Evolutionary conservation across 148 eudicot genomes (phyloP).

Genomic region (Amaranthus hypochondriacus): DNA sequence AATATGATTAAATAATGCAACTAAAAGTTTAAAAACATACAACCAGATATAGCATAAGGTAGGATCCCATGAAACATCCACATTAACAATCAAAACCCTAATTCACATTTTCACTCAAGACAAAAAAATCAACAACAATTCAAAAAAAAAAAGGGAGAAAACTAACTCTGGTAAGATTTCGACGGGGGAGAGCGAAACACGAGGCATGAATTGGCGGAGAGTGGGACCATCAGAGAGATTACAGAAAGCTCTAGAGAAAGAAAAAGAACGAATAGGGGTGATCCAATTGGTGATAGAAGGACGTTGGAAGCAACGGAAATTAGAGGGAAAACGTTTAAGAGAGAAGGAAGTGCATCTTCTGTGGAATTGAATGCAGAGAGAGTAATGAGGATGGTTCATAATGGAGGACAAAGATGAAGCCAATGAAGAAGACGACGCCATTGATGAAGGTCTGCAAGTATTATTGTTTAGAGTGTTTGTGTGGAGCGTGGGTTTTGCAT

Average conservation of each 20-base stretch:
- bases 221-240: conserved; percentile 31
- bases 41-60: not conserved
- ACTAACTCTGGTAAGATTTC: conserved; percentile 43
- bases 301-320: conserved; percentile 25
- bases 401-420: conserved; percentile 38
- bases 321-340: conserved; percentile 25
- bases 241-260: conserved; percentile 41
- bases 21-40: not conserved
- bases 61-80: not conserved
- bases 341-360: conserved; percentile 21
- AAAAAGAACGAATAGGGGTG: conserved; percentile 13
- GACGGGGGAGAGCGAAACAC: conserved; percentile 35
- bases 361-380: conserved; percentile 27
- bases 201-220: conserved; percentile 49
- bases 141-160: not conserved
- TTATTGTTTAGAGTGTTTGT: not conserved
- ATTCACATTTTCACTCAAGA: not conserved
- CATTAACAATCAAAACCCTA: not conserved
- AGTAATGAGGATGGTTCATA: conserved; percentile 34
- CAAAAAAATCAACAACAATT: not conserved
- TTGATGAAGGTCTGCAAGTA: conserved; percentile 5
- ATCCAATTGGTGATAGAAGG: conserved; percentile 14
- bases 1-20: not conserved
- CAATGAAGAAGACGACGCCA: conserved; percentile 38
- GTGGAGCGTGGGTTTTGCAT: not conserved